Percentiles rank a stretch among this genome's conserved stretches.
Evolutionary conservation across 2,329 filamentous ascomycete species (phyloP).

Genomic region (Macrophomina tecta): DNA sequence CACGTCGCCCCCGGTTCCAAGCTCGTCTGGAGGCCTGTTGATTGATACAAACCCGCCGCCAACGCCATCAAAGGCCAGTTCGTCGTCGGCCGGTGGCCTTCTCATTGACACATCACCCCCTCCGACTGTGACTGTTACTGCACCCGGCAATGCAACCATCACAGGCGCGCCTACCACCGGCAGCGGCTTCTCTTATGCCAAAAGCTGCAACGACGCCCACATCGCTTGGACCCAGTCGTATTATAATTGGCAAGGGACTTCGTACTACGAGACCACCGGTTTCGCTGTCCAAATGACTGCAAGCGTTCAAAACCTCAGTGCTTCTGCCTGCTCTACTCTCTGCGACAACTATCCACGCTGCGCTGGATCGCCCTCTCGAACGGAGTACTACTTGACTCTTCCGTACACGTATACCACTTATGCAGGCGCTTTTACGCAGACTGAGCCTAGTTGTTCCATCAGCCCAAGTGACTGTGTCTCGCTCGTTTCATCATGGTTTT

Average conservation of each 20-base stretch:
- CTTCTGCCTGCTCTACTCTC: background rate
- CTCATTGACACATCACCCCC: background rate
- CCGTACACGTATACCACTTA: slow-evolving; percentile 8
- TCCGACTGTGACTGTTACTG: background rate
- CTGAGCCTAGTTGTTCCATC: background rate
- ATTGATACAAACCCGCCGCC: background rate
- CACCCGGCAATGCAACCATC: background rate
- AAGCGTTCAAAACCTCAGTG: background rate
- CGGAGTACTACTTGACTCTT: background rate
- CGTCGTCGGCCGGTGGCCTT: background rate
- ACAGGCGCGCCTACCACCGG: background rate
- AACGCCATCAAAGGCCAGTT: background rate
- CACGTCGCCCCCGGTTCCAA: background rate
- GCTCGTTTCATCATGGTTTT: slow-evolving; percentile 1
- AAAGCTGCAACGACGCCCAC: background rate
- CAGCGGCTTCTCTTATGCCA: background rate
- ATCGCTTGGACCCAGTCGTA: background rate
- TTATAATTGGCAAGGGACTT: background rate
- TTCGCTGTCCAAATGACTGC: background rate
- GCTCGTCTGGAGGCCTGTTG: slow-evolving; percentile 8
- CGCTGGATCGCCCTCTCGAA: background rate
- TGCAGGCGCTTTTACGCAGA: background rate
- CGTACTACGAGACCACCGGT: background rate
- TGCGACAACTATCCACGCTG: slow-evolving; percentile 12
- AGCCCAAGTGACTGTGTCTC: slow-evolving; percentile 6